Evolutionary conservation across 805 yeast genomes (phyloP).

Genomic region (Wickerhamomyces canadensis): DNA sequence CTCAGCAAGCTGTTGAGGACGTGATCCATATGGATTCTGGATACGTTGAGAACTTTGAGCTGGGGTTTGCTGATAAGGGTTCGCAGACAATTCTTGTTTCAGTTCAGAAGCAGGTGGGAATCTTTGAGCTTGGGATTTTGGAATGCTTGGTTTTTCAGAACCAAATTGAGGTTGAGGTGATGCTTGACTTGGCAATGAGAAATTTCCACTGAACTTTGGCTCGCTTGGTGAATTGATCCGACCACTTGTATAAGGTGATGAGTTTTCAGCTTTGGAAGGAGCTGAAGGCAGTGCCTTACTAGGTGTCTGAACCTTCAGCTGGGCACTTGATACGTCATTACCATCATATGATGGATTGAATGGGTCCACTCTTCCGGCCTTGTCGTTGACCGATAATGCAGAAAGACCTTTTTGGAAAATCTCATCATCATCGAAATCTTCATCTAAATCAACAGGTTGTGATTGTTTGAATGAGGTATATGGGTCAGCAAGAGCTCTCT

Average conservation of each 20-base stretch:
- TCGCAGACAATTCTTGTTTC: constrained; percentile 7
- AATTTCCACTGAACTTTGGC: not conserved
- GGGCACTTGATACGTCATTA: constrained; percentile 9
- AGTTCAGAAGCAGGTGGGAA: constrained; percentile 18
- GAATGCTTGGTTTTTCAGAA: constrained; percentile 9
- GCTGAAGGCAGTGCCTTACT: constrained; percentile 14
- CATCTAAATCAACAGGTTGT: constrained; percentile 17
- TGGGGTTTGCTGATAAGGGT: not conserved
- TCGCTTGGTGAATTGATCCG: constrained; percentile 16
- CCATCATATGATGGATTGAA: constrained; percentile 25
- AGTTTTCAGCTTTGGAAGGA: constrained; percentile 8
- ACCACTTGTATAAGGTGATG: constrained; percentile 19
- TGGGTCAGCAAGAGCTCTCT: not conserved
- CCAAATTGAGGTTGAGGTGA: constrained; percentile 2
- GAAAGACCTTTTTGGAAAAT: constrained; percentile 22
- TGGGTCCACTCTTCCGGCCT: constrained; percentile 11
- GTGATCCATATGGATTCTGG: not conserved
- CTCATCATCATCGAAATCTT: constrained; percentile 24
- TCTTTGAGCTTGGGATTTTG: constrained; percentile 21
- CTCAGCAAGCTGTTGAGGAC: not conserved
- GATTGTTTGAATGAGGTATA: constrained; percentile 1
- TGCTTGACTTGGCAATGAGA: constrained; percentile 7
- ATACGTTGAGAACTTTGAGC: not conserved
- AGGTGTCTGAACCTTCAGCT: constrained; percentile 9
- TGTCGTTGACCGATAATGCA: constrained; percentile 12